Evolutionary conservation across 2,329 filamentous ascomycete species (phyloP), one percentile per base, ranked within the genome.

Genomic region (Curvularia sp.): DNA sequence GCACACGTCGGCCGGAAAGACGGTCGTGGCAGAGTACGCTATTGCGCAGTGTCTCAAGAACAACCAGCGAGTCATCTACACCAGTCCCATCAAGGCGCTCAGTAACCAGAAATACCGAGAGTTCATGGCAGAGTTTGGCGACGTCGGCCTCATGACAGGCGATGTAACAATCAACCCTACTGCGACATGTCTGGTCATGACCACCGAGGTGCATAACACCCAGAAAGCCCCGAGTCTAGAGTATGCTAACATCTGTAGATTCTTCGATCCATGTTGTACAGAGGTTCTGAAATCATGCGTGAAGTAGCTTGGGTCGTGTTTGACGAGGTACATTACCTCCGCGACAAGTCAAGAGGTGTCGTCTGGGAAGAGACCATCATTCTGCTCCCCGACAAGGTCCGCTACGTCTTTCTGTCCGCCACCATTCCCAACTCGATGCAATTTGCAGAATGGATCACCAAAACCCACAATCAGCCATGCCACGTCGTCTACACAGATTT

Each of bases 301-400:
- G 95, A 99, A 81, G 96, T 99, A 1, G 93, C 91, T 13, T 99
- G 95, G 95, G 96, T 99, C 1, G 83, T 99, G 2, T 99, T 99
- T 70, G 95, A 99, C 78, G 95, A 99, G 78, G 96, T 99, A 62
- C 95, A 99, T 79, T 99, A 99, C 79, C 89, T 99, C 87, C 88
- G 95, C 72, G 95, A 99, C 79, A 96, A 96, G 79, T 83, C 87
- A 49, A 86, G 95, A 79, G 95, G 95, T 82, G 95, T 99, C 0
- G 95, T 99, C 2, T 99, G 95, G 95, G 95, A 99, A 78, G 95
- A 99, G 81, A 98, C 95, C 38, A 98, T 99, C 74, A 99, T 99
- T 72, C 84, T 99, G 66, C 84, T 99, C 28, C 95, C 95, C 3
- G 95, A 99, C 82, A 98, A 99, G 84, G 96, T 99, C 67, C 91